Percentiles rank a stretch among this genome's conserved stretches.
Evolutionary conservation across 2,329 filamentous ascomycete genomes (phyloP).

Genomic region (Cladorrhinum sp.): DNA sequence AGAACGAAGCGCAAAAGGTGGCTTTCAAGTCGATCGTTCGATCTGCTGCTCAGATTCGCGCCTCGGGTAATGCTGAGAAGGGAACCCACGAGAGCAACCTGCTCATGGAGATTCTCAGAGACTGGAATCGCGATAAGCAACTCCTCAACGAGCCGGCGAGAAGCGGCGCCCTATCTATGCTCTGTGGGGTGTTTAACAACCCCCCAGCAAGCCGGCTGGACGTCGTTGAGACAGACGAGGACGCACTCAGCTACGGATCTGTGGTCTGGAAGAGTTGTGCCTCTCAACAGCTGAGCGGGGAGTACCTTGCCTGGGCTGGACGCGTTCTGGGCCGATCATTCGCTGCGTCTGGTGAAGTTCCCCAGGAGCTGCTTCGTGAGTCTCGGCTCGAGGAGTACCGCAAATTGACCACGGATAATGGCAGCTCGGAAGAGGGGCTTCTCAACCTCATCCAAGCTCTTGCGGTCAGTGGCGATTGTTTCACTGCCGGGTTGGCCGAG

Average conservation of each 20-base stretch:
- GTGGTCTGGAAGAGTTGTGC: slow-evolving; percentile 75
- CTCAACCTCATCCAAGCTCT: slow-evolving; percentile 60
- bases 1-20: slow-evolving; percentile 42
- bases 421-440: slow-evolving; percentile 61
- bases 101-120: slow-evolving; percentile 74
- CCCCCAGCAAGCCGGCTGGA: slow-evolving; percentile 59
- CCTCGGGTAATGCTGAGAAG: slow-evolving; percentile 65
- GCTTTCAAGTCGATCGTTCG: slow-evolving; percentile 66
- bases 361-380: slow-evolving; percentile 58
- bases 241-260: slow-evolving; percentile 59
- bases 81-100: slow-evolving; percentile 75
- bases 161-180: slow-evolving; percentile 64
- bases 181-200: slow-evolving; percentile 71
- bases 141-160: slow-evolving; percentile 70
- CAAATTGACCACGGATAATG: slow-evolving; percentile 45
- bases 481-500: slow-evolving; percentile 58
- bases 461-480: slow-evolving; percentile 53
- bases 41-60: slow-evolving; percentile 64
- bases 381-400: slow-evolving; percentile 52
- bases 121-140: slow-evolving; percentile 59
- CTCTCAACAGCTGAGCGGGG: slow-evolving; percentile 57
- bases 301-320: slow-evolving; percentile 82
- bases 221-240: slow-evolving; percentile 64
- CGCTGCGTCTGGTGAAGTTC: slow-evolving; percentile 68
- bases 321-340: slow-evolving; percentile 81